Base-by-base conservation (phyloP, 2,329 filamentous ascomycete genomes). In the Macroventuria anomochaeta region DNA sequence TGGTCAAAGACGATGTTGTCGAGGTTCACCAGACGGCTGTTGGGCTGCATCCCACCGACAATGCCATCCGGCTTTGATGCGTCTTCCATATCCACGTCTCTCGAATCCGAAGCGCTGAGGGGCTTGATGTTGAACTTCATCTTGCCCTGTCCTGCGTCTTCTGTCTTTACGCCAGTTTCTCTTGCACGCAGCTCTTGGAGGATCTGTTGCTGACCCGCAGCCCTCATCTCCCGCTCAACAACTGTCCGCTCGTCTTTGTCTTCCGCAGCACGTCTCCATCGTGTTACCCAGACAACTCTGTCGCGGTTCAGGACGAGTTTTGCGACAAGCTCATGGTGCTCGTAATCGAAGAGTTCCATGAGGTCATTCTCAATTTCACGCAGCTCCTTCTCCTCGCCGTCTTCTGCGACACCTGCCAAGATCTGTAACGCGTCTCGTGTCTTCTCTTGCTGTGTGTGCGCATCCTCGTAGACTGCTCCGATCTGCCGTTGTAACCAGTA, bases 341-440 rank as follows among this genome's bases (percentile, higher is more conserved):
- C 93, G 68, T 96, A 99, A 68, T 99, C 95, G 65, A 99, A 97
- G 0, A 99, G 83, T 67, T 97, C 95, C 90, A 97, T 97, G 53
- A 99, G 81, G 59, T 99, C 95, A 74, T 99, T 99, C 70, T 99
- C 95, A 50, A 97, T 93, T 69, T 99, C 93, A 67, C 93, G 88
- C 25, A 97, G 80, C 12, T 90, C 84, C 74, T 90, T 93, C 68
- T 96, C 91, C 55, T 93, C 88, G 13, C 89, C 92, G 49, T 89
- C 88, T 43, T 84, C 88, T 2, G 87, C 83, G 58, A 88, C 83
- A 37, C 90, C 92, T 25, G 90, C 89, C 47, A 99, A 83, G 40
- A 96, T 92, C 29, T 88, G 85, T 47, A 99, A 81, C 0, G 92
- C 93, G 62, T 91, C 84, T 61, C 88, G 85, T 5, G 95, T 95